These are phyloP conservation scores for Thermothielavioides terrestris DNA, from an alignment of 495 filamentous ascomycete species.

Conservation along the genomic window DNA sequence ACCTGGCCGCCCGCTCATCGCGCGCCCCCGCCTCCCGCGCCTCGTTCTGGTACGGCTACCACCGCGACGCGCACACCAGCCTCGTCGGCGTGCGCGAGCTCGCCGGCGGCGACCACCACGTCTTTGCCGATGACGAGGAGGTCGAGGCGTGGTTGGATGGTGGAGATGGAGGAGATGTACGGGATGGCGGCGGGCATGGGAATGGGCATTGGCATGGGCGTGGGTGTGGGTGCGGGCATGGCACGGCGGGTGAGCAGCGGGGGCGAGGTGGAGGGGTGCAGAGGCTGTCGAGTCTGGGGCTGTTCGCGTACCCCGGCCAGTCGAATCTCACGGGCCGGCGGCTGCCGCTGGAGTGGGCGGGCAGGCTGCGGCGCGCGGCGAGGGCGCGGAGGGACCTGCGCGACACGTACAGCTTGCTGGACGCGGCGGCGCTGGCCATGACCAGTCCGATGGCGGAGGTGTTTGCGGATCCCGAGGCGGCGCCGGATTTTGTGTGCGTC, in stretches of 20 bases:
- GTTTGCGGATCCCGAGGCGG: constrained; percentile 47
- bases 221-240: too few relatives aligned
- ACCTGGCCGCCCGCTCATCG: constrained; percentile 41
- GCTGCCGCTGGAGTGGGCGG: constrained; percentile 53
- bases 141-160: constrained; percentile 54
- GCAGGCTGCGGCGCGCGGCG: constrained; percentile 35
- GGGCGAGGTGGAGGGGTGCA: constrained; percentile 54
- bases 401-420: constrained; percentile 56
- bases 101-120: constrained; percentile 43
- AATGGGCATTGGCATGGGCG: too few relatives aligned
- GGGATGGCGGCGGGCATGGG: constrained; percentile 53
- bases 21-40: too few relatives aligned
- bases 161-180: constrained; percentile 5
- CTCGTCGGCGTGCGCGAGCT: constrained; percentile 62
- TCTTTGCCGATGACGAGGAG: constrained; percentile 56
- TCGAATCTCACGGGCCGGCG: constrained; percentile 72
- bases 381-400: constrained; percentile 25
- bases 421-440: constrained; percentile 64
- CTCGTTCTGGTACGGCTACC: constrained; percentile 65
- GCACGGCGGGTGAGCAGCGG: too few relatives aligned
- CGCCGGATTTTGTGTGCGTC: constrained; percentile 64
- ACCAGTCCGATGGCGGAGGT: constrained; percentile 50
- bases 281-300: constrained; percentile 30
- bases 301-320: constrained; percentile 73
- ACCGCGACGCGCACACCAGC: constrained; percentile 65